phyloP scores from a whole-genome alignment of 495 filamentous ascomycete species.

The Glarea lozoyensis region DNA sequence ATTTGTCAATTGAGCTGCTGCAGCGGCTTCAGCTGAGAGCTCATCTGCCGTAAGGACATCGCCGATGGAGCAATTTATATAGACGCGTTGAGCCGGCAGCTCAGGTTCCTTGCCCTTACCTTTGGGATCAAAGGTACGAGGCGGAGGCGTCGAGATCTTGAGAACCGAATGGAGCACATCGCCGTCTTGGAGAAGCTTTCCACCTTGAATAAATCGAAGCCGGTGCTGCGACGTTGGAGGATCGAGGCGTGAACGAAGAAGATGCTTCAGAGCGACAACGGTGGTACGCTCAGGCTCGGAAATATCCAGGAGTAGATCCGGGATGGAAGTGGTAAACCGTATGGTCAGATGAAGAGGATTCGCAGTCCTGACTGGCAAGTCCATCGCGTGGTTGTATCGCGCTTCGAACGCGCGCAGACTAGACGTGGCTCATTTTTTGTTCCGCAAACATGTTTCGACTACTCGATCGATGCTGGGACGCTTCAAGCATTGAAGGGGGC shows the following conservation, averaged over 20 bases:
- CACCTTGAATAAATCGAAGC: constrained; percentile 80
- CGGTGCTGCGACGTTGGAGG: constrained; percentile 42
- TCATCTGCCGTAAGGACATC: constrained; percentile 60
- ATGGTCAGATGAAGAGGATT: constrained; percentile 53
- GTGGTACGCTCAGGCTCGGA: constrained; percentile 56
- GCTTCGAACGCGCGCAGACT: not conserved
- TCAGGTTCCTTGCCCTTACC: constrained; percentile 49
- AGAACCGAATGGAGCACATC: constrained; percentile 56
- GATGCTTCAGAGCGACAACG: constrained; percentile 65
- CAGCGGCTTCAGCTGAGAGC: constrained; percentile 56
- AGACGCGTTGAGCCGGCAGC: constrained; percentile 43
- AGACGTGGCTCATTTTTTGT: no score
- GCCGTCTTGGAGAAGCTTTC: constrained; percentile 70
- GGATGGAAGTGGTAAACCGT: constrained; percentile 77
- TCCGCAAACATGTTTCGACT: not conserved
- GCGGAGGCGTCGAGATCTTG: constrained; percentile 47
- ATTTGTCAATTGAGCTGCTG: constrained; percentile 7
- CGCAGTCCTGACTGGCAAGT: not conserved
- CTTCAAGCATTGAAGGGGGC: no score
- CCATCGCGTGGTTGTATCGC: not conserved
- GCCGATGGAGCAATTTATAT: constrained; percentile 84
- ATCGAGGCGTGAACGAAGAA: constrained; percentile 68
- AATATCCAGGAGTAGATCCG: constrained; percentile 76
- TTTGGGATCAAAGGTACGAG: constrained; percentile 26
- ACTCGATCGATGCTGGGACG: no score